Conservation (phyloP, 2,329 filamentous ascomycete genomes). For the Hypoxylon rubiginosum region DNA sequence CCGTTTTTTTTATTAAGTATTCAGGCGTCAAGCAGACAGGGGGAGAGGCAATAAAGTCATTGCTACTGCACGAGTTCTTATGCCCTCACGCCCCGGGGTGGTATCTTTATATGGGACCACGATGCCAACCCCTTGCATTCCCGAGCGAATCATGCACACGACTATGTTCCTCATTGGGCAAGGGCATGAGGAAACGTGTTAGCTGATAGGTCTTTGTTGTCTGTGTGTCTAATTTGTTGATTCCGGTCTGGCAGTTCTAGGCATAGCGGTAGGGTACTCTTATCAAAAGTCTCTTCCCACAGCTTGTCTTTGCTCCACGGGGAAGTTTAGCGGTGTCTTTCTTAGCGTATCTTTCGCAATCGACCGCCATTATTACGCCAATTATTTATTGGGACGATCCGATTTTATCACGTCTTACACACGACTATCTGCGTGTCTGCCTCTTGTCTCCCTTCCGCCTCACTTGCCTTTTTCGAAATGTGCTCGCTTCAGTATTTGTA, state of each 20-base stretch:
- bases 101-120: conserved; percentile 10
- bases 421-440: background rate
- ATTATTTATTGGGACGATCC: background rate
- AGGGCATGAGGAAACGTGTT: conserved; percentile 5
- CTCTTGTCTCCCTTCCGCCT: background rate
- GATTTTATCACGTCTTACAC: background rate
- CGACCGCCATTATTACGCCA: conserved; percentile 45
- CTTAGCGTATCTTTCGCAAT: conserved; percentile 42
- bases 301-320: conserved; percentile 27
- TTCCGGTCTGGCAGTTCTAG: conserved; percentile 13
- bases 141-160: conserved; percentile 37
- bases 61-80: conserved; percentile 26
- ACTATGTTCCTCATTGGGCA: conserved; percentile 34
- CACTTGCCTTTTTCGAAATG: background rate
- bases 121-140: conserved; percentile 32
- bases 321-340: conserved; percentile 39
- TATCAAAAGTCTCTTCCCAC: conserved; percentile 21
- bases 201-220: conserved; percentile 18
- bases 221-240: background rate
- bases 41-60: conserved; percentile 21
- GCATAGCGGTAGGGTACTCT: conserved; percentile 35
- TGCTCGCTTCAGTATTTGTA: background rate
- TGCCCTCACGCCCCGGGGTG: conserved; percentile 30
- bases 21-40: conserved; percentile 26
- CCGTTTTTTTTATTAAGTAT: conserved; percentile 21